phyloP scores from a whole-genome alignment of 345 rosid species.

The Draba incana region DNA sequence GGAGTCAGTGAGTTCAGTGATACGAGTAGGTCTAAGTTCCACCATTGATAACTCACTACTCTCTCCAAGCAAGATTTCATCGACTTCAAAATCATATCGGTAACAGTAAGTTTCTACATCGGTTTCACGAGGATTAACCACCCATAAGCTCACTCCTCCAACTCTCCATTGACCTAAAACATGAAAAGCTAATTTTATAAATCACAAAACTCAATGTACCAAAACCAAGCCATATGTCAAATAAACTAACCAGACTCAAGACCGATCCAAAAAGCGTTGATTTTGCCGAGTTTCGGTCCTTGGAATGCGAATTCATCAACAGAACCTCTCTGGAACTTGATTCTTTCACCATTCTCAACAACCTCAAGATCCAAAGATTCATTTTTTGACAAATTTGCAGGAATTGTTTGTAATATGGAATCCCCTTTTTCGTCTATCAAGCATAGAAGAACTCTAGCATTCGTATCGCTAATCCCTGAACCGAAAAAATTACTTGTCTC shows the following conservation, averaged over 20 bases:
- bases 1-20: conserved; percentile 49
- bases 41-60: conserved; percentile 64
- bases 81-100: conserved; percentile 61
- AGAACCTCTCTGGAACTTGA: conserved; percentile 75
- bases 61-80: conserved; percentile 77
- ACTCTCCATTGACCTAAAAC: conserved; percentile 93
- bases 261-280: conserved; percentile 82
- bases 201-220: background rate
- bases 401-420: conserved; percentile 70
- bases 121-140: conserved; percentile 40
- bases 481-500: conserved; percentile 70
- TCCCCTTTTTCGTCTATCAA: conserved; percentile 69
- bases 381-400: conserved; percentile 45
- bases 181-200: conserved; percentile 14
- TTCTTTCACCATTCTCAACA: conserved; percentile 37
- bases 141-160: conserved; percentile 50
- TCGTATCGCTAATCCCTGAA: conserved; percentile 62
- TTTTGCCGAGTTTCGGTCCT: conserved; percentile 57
- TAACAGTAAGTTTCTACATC: conserved; percentile 35
- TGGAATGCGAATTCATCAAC: conserved; percentile 68
- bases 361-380: conserved; percentile 41
- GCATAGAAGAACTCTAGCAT: conserved; percentile 69
- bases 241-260: conserved; percentile 72
- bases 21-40: conserved; percentile 59
- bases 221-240: background rate